phyloP scores from a whole-genome alignment of 23 red algal genomes.

The Gracilaria domingensis region DNA sequence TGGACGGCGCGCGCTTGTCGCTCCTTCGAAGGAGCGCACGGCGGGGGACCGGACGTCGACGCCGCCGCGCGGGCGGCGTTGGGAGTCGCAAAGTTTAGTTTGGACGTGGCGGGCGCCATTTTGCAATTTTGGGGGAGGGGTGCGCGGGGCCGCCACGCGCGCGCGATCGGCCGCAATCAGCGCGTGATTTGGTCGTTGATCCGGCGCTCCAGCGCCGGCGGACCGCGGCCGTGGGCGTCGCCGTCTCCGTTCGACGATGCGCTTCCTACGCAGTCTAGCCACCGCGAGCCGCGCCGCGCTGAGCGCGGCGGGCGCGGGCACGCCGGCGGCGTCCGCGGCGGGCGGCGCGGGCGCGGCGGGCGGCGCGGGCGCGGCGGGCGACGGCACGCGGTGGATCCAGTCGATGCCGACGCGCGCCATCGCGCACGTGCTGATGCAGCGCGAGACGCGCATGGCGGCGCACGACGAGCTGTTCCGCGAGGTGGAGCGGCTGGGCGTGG shows the following conservation, averaged over 20 bases:
- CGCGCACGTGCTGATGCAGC: conserved; percentile 36
- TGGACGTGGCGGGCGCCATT: not conserved
- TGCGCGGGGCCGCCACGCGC: no score
- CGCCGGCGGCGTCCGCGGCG: not conserved
- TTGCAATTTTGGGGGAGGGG: not conserved
- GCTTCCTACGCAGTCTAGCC: not conserved
- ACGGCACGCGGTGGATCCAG: conserved; percentile 20
- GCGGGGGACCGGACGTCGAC: no score
- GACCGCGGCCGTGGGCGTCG: no score
- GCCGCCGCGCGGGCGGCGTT: no score
- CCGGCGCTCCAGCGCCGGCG: no score
- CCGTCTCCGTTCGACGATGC: not conserved
- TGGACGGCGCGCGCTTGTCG: no score
- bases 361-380: not conserved
- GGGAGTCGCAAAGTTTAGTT: no score
- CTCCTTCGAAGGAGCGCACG: no score
- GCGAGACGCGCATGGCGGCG: conserved; percentile 2
- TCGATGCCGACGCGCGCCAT: conserved; percentile 62
- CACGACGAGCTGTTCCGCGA: conserved; percentile 46
- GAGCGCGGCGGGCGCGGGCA: not conserved
- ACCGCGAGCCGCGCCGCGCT: not conserved
- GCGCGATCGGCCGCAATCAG: no score
- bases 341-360: not conserved
- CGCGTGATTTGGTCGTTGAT: no score
- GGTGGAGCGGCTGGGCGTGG: conserved; percentile 13